A percentile compares a stretch with the other conserved stretches of the same genome.
Evolutionary conservation across 768 basidiomycete species (phyloP).

Genomic region (Lactarius indigo): DNA sequence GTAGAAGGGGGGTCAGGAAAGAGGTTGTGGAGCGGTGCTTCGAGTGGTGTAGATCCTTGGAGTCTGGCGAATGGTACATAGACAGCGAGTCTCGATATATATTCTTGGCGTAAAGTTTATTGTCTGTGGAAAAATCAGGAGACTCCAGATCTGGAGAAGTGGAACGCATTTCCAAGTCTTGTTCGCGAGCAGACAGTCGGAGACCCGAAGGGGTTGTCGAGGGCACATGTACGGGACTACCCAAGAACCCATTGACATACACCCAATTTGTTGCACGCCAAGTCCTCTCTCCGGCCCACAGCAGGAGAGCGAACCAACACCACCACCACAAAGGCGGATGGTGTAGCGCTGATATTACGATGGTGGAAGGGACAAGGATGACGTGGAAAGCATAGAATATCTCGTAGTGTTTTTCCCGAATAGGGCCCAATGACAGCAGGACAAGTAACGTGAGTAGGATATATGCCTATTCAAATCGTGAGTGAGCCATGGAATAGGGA

Average conservation of each 20-base stretch:
- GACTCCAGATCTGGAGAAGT: slow-evolving; percentile 12
- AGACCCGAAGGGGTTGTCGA: not conserved
- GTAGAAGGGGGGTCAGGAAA: slow-evolving; percentile 14
- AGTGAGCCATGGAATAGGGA: not conserved
- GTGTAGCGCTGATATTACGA: slow-evolving; percentile 61
- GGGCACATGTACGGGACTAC: slow-evolving; percentile 23
- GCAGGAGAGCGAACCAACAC: slow-evolving; percentile 57
- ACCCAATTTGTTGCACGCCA: slow-evolving; percentile 55
- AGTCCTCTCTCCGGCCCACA: slow-evolving; percentile 63
- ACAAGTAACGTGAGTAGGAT: slow-evolving; percentile 50
- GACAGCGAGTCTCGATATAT: slow-evolving; percentile 1
- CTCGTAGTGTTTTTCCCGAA: slow-evolving; percentile 56
- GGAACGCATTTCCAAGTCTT: slow-evolving; percentile 20
- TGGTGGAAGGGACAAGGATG: slow-evolving; percentile 56
- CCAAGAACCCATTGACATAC: slow-evolving; percentile 54
- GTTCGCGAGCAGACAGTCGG: not conserved
- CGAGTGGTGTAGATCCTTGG: slow-evolving; percentile 5
- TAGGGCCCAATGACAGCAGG: slow-evolving; percentile 45
- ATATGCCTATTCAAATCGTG: slow-evolving; percentile 45
- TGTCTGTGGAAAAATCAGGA: not conserved
- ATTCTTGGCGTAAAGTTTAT: not conserved
- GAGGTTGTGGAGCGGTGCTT: slow-evolving; percentile 4
- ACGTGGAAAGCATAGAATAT: slow-evolving; percentile 65
- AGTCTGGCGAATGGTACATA: slow-evolving; percentile 3
- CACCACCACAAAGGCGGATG: slow-evolving; percentile 65